Base-by-base conservation (phyloP, 495 filamentous ascomycete species). In the Annulohypoxylon maeteangense region DNA sequence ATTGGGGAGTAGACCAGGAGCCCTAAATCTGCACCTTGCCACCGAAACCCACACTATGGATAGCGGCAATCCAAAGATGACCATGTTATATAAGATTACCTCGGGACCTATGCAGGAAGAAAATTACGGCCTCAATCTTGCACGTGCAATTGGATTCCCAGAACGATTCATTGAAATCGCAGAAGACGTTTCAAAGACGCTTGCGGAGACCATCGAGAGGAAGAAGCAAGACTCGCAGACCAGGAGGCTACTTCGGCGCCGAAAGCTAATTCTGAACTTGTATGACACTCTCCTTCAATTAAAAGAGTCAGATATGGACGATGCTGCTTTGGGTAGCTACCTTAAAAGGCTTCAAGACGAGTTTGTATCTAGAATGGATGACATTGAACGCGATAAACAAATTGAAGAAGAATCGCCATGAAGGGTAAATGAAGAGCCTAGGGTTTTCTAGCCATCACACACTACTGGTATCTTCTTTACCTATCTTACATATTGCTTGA, bases 81-180 rank as follows among this genome's bases (percentile, higher is more conserved):
- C 84, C 0, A 95, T 98, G 91, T 85, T 94, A 1, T 97, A 98
- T 78, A 92, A 88, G 51, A 86, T 97, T 59, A 80, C 86, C 20
- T 83, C 89, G 31, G 95, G 94, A 0, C 85, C 84, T 3, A 88
- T 93, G 6, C 79, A 89, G 63, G 89, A 91, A 65, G 83, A 90
- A 63, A 87, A 93, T 68, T 98, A 98, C 75, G 91, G 91, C 2
- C 82, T 98, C 4, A 84, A 89, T 4, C 86, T 98, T 3, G 93
- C 95, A 0, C 86, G 88, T 61, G 85, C 93, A 11, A 87, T 95
- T 23, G 87, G 90, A 29, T 87, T 99, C 3, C 92, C 93, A 1
- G 78, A 82, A 1, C 74, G 77, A 25, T 86, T 97, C 12, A 76
- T 97, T 7, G 78, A 90, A 22, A 83, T 89, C 16, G 94, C 95